Evolutionary conservation across 2,329 filamentous ascomycete genomes (phyloP), one percentile per base, ranked within the genome.

Genomic region (Colletotrichum sp.): DNA sequence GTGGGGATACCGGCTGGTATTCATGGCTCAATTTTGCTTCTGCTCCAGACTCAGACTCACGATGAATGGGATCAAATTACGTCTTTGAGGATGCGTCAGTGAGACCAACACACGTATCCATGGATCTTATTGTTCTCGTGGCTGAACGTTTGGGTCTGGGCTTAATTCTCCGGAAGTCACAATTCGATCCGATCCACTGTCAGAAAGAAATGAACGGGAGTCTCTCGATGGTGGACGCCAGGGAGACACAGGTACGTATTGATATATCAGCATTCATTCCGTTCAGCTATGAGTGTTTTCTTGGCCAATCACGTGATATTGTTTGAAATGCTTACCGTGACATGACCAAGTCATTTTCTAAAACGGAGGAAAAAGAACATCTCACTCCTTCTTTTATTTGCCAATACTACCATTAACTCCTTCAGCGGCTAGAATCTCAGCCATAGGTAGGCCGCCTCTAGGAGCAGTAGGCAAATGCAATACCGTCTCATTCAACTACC

Each of bases 41-140:
- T 52, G 0, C 8, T 21, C n/a, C n/a, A 24, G 10, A 52, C n/a
- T 21, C 10, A 4, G 1, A 21, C n/a, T 21, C n/a, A 24, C n/a
- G 10, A 52, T 21, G n/a, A 21, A 52, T 52, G n/a, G n/a, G n/a
- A 24, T 52, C n/a, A 52, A 13, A 13, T 52, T 52, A 2, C 44
- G 44, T 12, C 44, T 13, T 7, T 1, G 0, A 52, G 1, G 3
- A 4, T 13, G n/a, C n/a, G n/a, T 24, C 0, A 21, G n/a, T 24
- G 44, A n/a, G 44, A 13, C 10, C 5, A 21, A 49, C n/a, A 6
- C 6, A 49, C 9, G n/a, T 21, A 49, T 13, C n/a, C n/a, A n/a
- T n/a, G n/a, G n/a, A n/a, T n/a, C 44, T 21, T 21, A 49, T 21
- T 21, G 44, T 7, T 49, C n/a, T 21, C 10, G 10, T 49, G n/a